These are phyloP conservation scores for Magnusiomyces fungicola DNA, from an alignment of 1,139 yeast species.

Conservation along the genomic window DNA sequence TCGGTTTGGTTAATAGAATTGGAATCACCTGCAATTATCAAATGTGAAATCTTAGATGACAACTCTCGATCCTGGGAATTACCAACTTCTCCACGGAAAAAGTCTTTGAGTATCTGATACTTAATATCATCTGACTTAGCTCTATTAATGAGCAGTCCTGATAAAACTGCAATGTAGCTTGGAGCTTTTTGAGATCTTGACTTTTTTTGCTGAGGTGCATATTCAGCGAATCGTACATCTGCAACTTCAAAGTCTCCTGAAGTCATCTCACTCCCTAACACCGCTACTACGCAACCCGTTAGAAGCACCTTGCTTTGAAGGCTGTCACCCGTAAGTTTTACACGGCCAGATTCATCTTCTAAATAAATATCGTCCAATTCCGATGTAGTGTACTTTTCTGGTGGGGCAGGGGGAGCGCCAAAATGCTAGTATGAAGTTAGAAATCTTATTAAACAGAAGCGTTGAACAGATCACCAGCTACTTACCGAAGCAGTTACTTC, in stretches of 20 bases:
- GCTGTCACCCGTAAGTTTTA: constrained; percentile 60
- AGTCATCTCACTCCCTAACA: constrained; percentile 76
- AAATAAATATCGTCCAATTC: constrained; percentile 58
- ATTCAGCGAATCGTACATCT: constrained; percentile 66
- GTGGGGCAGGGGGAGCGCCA: constrained; percentile 36
- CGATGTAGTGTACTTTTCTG: constrained; percentile 45
- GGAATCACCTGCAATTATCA: constrained; percentile 60
- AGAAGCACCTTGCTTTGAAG: constrained; percentile 49
- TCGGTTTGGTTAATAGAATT: not conserved
- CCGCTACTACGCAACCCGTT: constrained; percentile 82
- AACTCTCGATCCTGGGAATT: constrained; percentile 28
- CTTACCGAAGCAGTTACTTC: constrained; percentile 53
- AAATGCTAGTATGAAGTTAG: constrained; percentile 24
- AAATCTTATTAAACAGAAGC: constrained; percentile 16
- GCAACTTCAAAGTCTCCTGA: constrained; percentile 82
- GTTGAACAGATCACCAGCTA: not conserved
- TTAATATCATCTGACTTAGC: constrained; percentile 41
- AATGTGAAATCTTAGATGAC: constrained; percentile 39
- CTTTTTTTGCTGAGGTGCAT: constrained; percentile 44
- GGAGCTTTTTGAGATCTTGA: constrained; percentile 11
- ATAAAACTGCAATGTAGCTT: constrained; percentile 51
- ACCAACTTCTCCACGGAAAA: constrained; percentile 61
- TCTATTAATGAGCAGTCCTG: constrained; percentile 60
- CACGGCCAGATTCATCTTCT: constrained; percentile 93
- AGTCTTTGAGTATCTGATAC: constrained; percentile 61